Evolutionary conservation across 331 rosid species (phyloP).

Genomic region (Telfairia occidentalis): DNA sequence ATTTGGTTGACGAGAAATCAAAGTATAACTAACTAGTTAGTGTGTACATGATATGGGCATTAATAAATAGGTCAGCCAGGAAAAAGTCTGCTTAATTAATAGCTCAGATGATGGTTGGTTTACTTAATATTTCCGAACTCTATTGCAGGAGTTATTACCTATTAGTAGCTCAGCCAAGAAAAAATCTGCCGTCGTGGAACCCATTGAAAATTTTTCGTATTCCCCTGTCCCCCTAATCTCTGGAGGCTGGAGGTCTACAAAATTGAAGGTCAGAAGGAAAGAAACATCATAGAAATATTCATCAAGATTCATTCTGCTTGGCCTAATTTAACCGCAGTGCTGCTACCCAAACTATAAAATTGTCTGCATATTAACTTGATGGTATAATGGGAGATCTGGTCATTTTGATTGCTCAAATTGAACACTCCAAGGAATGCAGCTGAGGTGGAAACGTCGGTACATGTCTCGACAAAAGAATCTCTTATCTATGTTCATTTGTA

Average conservation of each 20-base stretch:
- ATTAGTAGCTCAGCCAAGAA: constrained; percentile 22
- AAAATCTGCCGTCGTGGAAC: constrained; percentile 24
- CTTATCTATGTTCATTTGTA: not conserved
- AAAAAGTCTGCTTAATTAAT: too few species aligned
- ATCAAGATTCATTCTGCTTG: not conserved
- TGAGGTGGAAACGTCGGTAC: not conserved
- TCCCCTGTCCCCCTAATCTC: constrained; percentile 21
- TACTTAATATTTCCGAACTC: constrained; percentile 8
- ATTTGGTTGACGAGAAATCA: not conserved
- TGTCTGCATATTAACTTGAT: not conserved
- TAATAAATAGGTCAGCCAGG: too few species aligned
- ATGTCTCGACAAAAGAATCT: not conserved
- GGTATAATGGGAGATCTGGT: not conserved
- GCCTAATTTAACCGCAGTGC: not conserved
- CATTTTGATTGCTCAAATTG: not conserved
- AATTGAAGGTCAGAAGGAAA: constrained; percentile 46
- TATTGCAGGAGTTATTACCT: constrained; percentile 33
- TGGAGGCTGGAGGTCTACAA: constrained; percentile 51
- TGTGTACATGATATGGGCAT: not conserved
- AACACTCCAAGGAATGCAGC: not conserved
- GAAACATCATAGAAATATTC: not conserved
- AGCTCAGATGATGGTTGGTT: not conserved
- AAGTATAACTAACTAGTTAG: not conserved
- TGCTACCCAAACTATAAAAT: not conserved
- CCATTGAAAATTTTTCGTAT: constrained; percentile 40